A percentile compares a stretch with the other conserved stretches of the same genome.
phyloP scores from a whole-genome alignment of 805 yeast species.

The Ogataea siamensis region DNA sequence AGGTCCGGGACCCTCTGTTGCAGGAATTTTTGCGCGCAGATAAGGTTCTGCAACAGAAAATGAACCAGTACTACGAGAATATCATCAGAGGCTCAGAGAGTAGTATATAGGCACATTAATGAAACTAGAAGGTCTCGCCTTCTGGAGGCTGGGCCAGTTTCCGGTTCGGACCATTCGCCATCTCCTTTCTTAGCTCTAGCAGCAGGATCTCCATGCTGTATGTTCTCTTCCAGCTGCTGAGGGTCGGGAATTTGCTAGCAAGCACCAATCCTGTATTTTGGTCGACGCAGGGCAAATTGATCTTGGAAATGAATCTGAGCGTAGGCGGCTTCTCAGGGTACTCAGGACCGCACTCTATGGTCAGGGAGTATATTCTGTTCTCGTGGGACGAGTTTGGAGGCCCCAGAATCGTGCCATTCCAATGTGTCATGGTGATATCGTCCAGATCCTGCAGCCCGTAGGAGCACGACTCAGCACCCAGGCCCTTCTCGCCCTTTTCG shows the following conservation, averaged over 20 bases:
- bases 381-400: constrained; percentile 86
- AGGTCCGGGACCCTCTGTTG: constrained; percentile 17
- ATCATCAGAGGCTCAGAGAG: constrained; percentile 10
- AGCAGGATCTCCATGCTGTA: constrained; percentile 92
- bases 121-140: constrained; percentile 55
- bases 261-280: constrained; percentile 54
- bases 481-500: constrained; percentile 97
- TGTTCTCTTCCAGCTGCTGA: constrained; percentile 84
- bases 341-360: constrained; percentile 73
- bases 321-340: constrained; percentile 91
- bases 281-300: constrained; percentile 92
- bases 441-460: constrained; percentile 89
- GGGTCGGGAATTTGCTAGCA: constrained; percentile 55
- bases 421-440: constrained; percentile 88
- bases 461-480: constrained; percentile 95
- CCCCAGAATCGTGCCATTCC: constrained; percentile 98
- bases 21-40: constrained; percentile 34
- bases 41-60: constrained; percentile 27
- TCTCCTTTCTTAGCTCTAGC: constrained; percentile 82
- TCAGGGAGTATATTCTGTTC: constrained; percentile 85
- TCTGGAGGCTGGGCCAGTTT: constrained; percentile 90
- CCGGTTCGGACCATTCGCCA: constrained; percentile 82
- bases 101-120: constrained; percentile 2
- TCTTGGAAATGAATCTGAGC: constrained; percentile 75
- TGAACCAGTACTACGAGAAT: constrained; percentile 30